Base-by-base conservation (phyloP, 2,329 filamentous ascomycete species). In the Periconia macrospinosa region DNA sequence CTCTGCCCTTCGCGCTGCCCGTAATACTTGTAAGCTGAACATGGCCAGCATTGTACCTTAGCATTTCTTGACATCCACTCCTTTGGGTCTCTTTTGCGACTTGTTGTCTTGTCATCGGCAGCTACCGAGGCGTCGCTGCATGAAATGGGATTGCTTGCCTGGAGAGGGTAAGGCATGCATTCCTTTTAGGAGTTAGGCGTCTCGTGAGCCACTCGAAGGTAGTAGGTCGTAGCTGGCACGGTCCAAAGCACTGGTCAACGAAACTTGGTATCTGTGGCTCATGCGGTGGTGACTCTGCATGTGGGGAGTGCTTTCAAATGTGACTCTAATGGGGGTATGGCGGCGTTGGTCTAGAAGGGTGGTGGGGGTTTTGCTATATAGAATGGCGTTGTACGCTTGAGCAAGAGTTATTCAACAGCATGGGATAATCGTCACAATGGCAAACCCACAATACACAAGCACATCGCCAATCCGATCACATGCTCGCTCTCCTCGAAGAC, bases 401-500 rank as follows among this genome's bases (percentile, higher is more conserved):
- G 20, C 19, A n/a, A 23, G 27, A 8, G 27, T 2, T 18, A 42
- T 42, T 11, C 11, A 42, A 42, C 41, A 19, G 10, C 14, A 45
- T 30, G 14, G 10, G 46, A 41, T 48, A 35, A 30, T 20, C 20
- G 19, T 19, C 35, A 35, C 7, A 11, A 48, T 48, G 46, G 45
- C 53, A 41, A 35, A 37, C 40, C n/a, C 45, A 6, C 45, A 41
- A 41, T 49, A 42, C 41, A 46, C 49, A 23, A 52, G 52, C 27
- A 47, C 37, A 11, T 55, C 45, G 13, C 49, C 49, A 11, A 43
- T 45, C 15, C 45, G 35, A 18, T 45, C 49, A 14, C 37, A 45
- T 45, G 30, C 45, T 30, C 43, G 33, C 8, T n/a, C 33, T 14
- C 46, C 50, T 30, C 45, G 49, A 20, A 50, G 58, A 55, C 37